Percentiles rank a stretch among this genome's conserved stretches.
Conservation (phyloP, 192 early-diverging fungal species). For the Backusella sp. region DNA sequence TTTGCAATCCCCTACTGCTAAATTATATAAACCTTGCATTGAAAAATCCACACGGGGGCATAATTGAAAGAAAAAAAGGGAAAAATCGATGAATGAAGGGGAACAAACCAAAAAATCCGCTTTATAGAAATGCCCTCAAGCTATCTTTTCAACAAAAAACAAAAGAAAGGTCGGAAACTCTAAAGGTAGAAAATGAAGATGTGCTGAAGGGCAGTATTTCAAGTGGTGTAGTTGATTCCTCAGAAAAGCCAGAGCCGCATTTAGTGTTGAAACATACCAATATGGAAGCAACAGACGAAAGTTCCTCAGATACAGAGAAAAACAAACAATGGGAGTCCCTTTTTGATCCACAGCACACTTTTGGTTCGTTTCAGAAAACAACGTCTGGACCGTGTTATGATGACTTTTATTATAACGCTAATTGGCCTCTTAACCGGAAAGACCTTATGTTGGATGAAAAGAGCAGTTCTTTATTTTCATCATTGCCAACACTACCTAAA, state of each 20-base stretch:
- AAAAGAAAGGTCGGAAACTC: neutral
- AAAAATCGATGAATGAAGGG: constrained; percentile 7
- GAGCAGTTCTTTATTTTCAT: neutral
- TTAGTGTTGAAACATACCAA: neutral
- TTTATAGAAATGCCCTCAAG: constrained; percentile 1
- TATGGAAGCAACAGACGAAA: neutral
- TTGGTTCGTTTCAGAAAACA: constrained; percentile 8
- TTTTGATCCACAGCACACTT: constrained; percentile 27
- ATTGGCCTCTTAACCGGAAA: neutral
- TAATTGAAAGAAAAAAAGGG: neutral
- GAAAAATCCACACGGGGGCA: neutral
- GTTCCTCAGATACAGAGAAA: constrained; percentile 6
- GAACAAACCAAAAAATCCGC: neutral
- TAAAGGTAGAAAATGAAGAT: neutral
- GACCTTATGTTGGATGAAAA: neutral
- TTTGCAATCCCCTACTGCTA: neutral
- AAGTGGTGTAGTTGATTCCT: neutral
- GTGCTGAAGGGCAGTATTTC: neutral
- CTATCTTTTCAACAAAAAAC: constrained; percentile 1
- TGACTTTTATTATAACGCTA: neutral
- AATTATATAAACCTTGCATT: neutral
- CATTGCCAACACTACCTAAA: constrained; percentile 13
- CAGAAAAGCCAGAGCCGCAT: neutral
- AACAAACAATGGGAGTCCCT: constrained; percentile 20
- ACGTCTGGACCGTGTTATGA: neutral